Evolutionary conservation across 2,329 filamentous ascomycete species (phyloP).

Genomic region (Endoconidiophora laricicola): DNA sequence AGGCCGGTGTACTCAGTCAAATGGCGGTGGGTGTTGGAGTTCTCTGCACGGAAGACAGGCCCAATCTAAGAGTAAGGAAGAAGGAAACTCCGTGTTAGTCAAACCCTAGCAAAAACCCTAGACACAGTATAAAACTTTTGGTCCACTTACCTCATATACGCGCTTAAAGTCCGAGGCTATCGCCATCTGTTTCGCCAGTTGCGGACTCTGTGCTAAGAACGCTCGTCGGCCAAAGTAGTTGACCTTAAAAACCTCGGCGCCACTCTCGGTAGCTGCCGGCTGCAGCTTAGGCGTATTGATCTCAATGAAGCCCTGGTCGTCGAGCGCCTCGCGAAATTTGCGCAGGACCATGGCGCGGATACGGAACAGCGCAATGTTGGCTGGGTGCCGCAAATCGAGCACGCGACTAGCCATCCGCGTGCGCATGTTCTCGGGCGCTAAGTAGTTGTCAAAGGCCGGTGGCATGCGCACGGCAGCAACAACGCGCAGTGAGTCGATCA

Average conservation of each 20-base stretch:
- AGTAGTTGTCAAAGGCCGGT: slow-evolving; percentile 32
- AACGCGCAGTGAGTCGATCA: slow-evolving; percentile 40
- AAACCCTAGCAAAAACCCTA: neutral
- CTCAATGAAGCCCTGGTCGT: slow-evolving; percentile 67
- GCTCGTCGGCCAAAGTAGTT: slow-evolving; percentile 80
- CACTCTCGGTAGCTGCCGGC: slow-evolving; percentile 77
- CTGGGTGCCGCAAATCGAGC: slow-evolving; percentile 69
- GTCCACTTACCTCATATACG: slow-evolving; percentile 54
- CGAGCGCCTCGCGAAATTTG: slow-evolving; percentile 61
- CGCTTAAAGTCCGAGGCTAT: slow-evolving; percentile 78
- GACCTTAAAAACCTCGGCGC: slow-evolving; percentile 77
- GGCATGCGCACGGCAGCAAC: slow-evolving; percentile 33
- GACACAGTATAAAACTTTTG: neutral
- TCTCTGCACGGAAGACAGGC: slow-evolving; percentile 82
- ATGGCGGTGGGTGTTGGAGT: slow-evolving; percentile 88
- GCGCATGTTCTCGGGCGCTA: slow-evolving; percentile 27
- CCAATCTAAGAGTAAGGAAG: slow-evolving; percentile 34
- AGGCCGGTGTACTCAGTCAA: slow-evolving; percentile 88
- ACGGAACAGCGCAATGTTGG: slow-evolving; percentile 76
- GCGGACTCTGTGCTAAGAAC: slow-evolving; percentile 81
- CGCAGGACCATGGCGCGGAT: slow-evolving; percentile 68
- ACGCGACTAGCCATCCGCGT: slow-evolving; percentile 65
- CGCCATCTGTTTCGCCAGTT: slow-evolving; percentile 83
- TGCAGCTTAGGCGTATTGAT: slow-evolving; percentile 90
- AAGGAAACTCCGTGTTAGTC: neutral